A percentile compares a stretch with the other conserved stretches of the same genome.
Conservation (phyloP, 306 rosid species). For the Ammopiptanthus mongolicus region DNA sequence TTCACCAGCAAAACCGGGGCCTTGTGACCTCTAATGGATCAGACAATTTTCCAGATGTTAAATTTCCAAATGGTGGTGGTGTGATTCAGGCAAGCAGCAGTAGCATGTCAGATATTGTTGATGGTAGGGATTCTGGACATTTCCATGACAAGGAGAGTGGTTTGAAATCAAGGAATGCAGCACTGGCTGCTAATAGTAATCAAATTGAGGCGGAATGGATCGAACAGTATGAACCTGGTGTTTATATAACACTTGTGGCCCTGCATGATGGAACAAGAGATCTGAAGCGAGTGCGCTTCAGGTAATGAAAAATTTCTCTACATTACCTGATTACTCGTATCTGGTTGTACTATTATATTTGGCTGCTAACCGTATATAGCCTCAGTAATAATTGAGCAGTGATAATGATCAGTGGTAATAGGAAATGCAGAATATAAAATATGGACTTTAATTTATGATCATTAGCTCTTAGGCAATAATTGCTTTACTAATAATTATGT, state of each 20-base stretch:
- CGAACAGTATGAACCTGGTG: conserved; percentile 97
- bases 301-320: conserved; percentile 40
- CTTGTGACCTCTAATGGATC: conserved; percentile 39
- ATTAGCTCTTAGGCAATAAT: neutral
- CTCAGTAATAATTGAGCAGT: neutral
- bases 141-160: conserved; percentile 53
- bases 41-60: conserved; percentile 26
- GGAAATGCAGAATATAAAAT: neutral
- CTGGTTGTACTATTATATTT: neutral
- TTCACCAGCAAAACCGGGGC: conserved; percentile 35
- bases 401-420: neutral
- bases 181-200: conserved; percentile 33
- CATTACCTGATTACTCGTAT: neutral
- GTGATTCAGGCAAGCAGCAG: conserved; percentile 39
- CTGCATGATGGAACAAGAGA: conserved; percentile 81
- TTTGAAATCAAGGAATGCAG: conserved; percentile 42
- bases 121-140: conserved; percentile 61
- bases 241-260: conserved; percentile 93
- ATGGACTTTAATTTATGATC: neutral
- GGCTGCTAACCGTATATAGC: neutral
- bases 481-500: neutral
- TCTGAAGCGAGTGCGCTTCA: conserved; percentile 96
- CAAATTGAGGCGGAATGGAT: conserved; percentile 93
- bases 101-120: conserved; percentile 46
- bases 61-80: conserved; percentile 43